phyloP scores from a whole-genome alignment of 73 alveolate genomes.

The Paramecium biaurelia region DNA sequence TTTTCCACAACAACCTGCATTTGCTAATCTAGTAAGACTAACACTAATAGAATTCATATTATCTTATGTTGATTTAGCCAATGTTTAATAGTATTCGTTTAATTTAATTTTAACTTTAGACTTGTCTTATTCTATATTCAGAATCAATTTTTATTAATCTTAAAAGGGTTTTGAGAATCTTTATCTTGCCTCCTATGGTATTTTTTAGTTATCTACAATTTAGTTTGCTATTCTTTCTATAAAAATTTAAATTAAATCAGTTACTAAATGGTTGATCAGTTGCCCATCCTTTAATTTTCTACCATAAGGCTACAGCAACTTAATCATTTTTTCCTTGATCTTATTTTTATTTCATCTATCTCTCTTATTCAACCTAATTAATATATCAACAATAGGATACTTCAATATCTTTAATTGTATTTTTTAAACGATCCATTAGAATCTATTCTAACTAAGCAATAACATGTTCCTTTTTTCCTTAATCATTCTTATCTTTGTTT shows the following conservation, averaged over 20 bases:
- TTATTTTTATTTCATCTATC: background rate
- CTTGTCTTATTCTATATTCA: background rate
- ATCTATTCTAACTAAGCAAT: background rate
- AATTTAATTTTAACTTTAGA: slow-evolving; percentile 20
- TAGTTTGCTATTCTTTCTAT: background rate
- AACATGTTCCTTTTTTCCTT: background rate
- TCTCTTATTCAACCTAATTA: background rate
- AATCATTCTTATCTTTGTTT: background rate
- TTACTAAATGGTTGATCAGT: slow-evolving; percentile 30
- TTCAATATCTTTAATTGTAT: background rate
- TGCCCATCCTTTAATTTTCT: slow-evolving; percentile 21
- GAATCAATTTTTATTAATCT: background rate
- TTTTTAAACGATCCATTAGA: background rate
- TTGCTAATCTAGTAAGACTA: background rate
- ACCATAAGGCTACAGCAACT: background rate
- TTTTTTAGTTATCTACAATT: background rate
- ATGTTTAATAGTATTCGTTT: background rate
- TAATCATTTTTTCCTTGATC: slow-evolving; percentile 25
- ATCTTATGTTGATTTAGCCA: background rate
- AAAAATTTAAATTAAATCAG: background rate
- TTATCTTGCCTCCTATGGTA: background rate
- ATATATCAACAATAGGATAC: background rate
- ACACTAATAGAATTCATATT: background rate
- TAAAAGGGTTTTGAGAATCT: background rate
- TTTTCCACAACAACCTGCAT: slow-evolving; percentile 42